Evolutionary conservation across 345 rosid genomes (phyloP).

Genomic region (Camelina hispida): DNA sequence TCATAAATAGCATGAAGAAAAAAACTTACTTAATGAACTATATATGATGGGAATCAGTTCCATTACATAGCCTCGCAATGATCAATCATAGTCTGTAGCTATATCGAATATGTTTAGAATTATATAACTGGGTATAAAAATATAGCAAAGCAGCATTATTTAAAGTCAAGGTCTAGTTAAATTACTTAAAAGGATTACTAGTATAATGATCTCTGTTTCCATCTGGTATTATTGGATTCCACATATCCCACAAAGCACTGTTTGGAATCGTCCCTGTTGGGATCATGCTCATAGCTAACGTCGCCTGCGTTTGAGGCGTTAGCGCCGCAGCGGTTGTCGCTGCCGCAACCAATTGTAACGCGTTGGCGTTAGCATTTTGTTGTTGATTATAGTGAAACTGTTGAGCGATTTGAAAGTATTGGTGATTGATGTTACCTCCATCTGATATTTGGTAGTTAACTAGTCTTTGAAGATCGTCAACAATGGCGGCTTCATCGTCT

Average conservation of each 20-base stretch:
- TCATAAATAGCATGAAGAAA: neutral
- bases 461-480: constrained; percentile 76
- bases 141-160: constrained; percentile 21
- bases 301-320: constrained; percentile 48
- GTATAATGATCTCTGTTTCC: constrained; percentile 55
- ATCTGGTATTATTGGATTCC: constrained; percentile 78
- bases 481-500: constrained; percentile 43
- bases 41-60: constrained; percentile 26
- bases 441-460: constrained; percentile 62
- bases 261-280: constrained; percentile 51
- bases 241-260: constrained; percentile 70
- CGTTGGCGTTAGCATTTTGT: constrained; percentile 46
- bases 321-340: constrained; percentile 34
- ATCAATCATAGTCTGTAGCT: constrained; percentile 35
- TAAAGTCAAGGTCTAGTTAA: neutral
- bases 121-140: constrained; percentile 16
- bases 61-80: constrained; percentile 35
- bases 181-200: constrained; percentile 67
- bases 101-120: constrained; percentile 15
- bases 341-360: constrained; percentile 48
- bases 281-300: constrained; percentile 52
- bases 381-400: constrained; percentile 52
- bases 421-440: constrained; percentile 47
- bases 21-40: neutral
- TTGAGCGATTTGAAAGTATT: constrained; percentile 49